Percentiles rank a stretch among this genome's conserved stretches.
Evolutionary conservation across 2,329 filamentous ascomycete genomes (phyloP).

Genomic region (Aureobasidium sp.): DNA sequence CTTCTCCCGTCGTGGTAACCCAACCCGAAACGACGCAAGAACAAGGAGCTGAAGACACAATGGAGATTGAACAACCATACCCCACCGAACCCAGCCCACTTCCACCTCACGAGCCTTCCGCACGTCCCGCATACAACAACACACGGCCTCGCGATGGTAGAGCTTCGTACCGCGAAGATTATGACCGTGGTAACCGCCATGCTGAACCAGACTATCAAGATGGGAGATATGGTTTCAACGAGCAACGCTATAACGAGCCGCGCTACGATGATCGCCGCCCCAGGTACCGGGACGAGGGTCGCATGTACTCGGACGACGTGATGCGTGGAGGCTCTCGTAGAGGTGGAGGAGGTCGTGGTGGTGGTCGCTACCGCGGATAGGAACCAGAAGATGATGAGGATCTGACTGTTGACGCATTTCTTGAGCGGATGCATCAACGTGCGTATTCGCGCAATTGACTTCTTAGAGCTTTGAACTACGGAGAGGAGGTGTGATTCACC

Average conservation of each 20-base stretch:
- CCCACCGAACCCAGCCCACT: slow-evolving; percentile 22
- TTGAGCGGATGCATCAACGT: not conserved
- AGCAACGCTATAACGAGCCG: slow-evolving; percentile 19
- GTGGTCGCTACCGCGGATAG: slow-evolving; percentile 23
- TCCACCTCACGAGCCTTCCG: slow-evolving; percentile 22
- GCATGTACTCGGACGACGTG: slow-evolving; percentile 26
- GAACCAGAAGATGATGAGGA: not conserved
- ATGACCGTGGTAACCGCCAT: slow-evolving; percentile 19
- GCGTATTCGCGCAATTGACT: not conserved
- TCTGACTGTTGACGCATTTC: not conserved
- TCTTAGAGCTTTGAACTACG: not conserved
- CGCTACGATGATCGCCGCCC: slow-evolving; percentile 17
- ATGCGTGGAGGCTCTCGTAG: slow-evolving; percentile 14
- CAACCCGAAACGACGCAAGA: not conserved
- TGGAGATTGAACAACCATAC: slow-evolving; percentile 37
- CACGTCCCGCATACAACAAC: slow-evolving; percentile 17
- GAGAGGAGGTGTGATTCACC: not conserved
- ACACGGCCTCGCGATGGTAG: slow-evolving; percentile 20
- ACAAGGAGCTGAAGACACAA: slow-evolving; percentile 28
- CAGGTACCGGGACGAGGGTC: slow-evolving; percentile 23
- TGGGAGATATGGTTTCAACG: slow-evolving; percentile 37
- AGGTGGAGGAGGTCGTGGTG: slow-evolving; percentile 20
- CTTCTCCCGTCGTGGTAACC: not conserved
- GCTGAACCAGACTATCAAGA: slow-evolving; percentile 35
- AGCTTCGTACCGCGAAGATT: slow-evolving; percentile 22